A percentile compares a stretch with the other conserved stretches of the same genome.
Evolutionary conservation across 257 asterid genomes (phyloP).

Genomic region (Orobanche coerulescens): DNA sequence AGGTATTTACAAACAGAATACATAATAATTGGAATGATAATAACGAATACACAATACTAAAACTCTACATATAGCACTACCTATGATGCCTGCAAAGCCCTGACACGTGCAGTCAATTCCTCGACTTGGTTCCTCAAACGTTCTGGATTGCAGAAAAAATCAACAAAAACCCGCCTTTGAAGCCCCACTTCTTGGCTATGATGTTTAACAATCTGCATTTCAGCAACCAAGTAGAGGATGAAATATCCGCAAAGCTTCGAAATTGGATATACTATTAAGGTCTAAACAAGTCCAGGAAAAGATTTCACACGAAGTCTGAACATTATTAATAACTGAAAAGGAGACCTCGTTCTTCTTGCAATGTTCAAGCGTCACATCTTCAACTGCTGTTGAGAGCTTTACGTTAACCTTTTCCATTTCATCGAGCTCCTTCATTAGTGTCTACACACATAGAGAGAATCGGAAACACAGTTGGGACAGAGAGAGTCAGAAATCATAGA

Average conservation of each 20-base stretch:
- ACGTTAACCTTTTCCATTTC: slow-evolving; percentile 92
- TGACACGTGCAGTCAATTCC: slow-evolving; percentile 79
- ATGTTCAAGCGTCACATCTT: slow-evolving; percentile 84
- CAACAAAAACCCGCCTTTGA: slow-evolving; percentile 83
- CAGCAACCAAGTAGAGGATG: not conserved
- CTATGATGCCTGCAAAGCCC: slow-evolving; percentile 79
- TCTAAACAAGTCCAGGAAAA: not conserved
- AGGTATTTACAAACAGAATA: slow-evolving; percentile 14
- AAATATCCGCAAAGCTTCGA: not conserved
- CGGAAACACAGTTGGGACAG: not conserved
- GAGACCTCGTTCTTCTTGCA: slow-evolving; percentile 86
- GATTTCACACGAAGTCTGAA: no score
- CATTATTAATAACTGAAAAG: not conserved
- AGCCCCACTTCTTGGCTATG: slow-evolving; percentile 83
- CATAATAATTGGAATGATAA: not conserved
- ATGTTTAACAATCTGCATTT: slow-evolving; percentile 75
- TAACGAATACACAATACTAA: slow-evolving; percentile 10
- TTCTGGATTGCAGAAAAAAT: slow-evolving; percentile 94
- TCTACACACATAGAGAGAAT: slow-evolving; percentile 28
- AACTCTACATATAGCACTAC: slow-evolving; percentile 26
- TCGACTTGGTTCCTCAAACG: slow-evolving; percentile 83
- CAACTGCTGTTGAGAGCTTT: slow-evolving; percentile 84
- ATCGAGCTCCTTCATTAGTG: slow-evolving; percentile 89
- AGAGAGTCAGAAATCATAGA: not conserved
- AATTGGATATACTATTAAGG: no score